These are phyloP conservation scores for Chrysopogon serrulatus DNA, from an alignment of 176 grass and related monocot species.

Conservation along the genomic window DNA sequence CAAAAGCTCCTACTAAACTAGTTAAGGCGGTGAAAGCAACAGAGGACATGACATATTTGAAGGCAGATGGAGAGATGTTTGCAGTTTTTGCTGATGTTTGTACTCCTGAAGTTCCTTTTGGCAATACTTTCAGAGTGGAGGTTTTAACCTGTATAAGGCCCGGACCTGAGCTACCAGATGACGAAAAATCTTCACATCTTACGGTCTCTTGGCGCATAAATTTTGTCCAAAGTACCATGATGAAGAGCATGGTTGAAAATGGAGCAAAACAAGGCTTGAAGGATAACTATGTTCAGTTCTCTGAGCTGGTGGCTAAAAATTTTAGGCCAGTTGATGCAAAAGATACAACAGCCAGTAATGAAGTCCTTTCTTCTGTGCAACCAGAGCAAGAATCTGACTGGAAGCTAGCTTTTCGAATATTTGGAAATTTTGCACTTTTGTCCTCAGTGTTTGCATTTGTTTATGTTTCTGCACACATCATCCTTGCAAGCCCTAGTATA, in stretches of 20 bases:
- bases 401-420: conserved; percentile 73
- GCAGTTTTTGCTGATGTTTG: conserved; percentile 55
- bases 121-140: conserved; percentile 74
- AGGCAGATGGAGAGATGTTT: conserved; percentile 66
- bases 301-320: conserved; percentile 53
- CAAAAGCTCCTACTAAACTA: conserved; percentile 79
- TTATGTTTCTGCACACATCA: conserved; percentile 74
- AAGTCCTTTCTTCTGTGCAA: conserved; percentile 66
- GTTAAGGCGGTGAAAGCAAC: conserved; percentile 89
- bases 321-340: conserved; percentile 68
- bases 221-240: conserved; percentile 96
- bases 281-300: conserved; percentile 70
- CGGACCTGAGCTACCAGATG: conserved; percentile 59
- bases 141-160: conserved; percentile 67
- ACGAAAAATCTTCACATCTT: conserved; percentile 56
- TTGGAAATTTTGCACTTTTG: conserved; percentile 81
- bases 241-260: conserved; percentile 93
- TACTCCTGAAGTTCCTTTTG: conserved; percentile 86
- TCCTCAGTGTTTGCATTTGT: conserved; percentile 57
- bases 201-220: conserved; percentile 79
- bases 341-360: conserved; percentile 37
- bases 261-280: conserved; percentile 84
- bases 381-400: conserved; percentile 61
- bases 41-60: conserved; percentile 74
- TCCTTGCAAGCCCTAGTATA: conserved; percentile 62